These are phyloP conservation scores for Pelargonium nanum DNA, from an alignment of 345 rosid genomes.

Conservation along the genomic window DNA sequence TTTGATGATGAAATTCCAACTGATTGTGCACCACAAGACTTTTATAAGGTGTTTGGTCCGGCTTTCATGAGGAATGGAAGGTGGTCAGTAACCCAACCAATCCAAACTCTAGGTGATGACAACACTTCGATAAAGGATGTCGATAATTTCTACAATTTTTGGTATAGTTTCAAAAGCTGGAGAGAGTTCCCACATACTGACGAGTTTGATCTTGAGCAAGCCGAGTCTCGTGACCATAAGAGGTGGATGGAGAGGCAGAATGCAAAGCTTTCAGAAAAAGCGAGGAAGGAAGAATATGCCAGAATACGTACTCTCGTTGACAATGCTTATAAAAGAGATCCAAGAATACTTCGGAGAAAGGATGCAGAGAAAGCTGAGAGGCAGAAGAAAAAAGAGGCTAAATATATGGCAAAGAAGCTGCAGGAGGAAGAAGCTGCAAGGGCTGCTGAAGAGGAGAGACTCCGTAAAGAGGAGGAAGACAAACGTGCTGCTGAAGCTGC, in stretches of 20 bases:
- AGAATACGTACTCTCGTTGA: conserved; percentile 82
- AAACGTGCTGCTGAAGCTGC: conserved; percentile 76
- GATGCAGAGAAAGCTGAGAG: conserved; percentile 83
- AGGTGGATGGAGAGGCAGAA: conserved; percentile 99
- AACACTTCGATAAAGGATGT: conserved; percentile 55
- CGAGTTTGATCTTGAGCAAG: conserved; percentile 89
- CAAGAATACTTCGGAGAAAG: conserved; percentile 68
- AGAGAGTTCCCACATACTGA: conserved; percentile 96
- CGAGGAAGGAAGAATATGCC: conserved; percentile 89
- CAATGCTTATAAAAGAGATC: conserved; percentile 88
- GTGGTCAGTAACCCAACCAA: conserved; percentile 81
- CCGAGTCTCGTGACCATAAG: conserved; percentile 92
- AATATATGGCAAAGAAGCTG: conserved; percentile 63
- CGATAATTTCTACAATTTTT: conserved; percentile 71
- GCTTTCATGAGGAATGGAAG: conserved; percentile 94
- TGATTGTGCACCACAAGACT: conserved; percentile 78
- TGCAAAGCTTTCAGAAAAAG: conserved; percentile 67
- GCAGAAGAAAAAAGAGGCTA: conserved; percentile 80
- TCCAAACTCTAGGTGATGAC: conserved; percentile 71
- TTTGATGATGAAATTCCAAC: conserved; percentile 93
- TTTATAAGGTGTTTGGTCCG: conserved; percentile 92
- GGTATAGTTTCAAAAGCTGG: conserved; percentile 96
- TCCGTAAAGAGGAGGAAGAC: conserved; percentile 64
- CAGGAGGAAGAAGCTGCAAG: conserved; percentile 84
- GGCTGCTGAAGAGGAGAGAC: conserved; percentile 76